Evolutionary conservation across 768 basidiomycete species (phyloP), one percentile per base, ranked within the genome.

Genomic region (Mycena chlorophos): DNA sequence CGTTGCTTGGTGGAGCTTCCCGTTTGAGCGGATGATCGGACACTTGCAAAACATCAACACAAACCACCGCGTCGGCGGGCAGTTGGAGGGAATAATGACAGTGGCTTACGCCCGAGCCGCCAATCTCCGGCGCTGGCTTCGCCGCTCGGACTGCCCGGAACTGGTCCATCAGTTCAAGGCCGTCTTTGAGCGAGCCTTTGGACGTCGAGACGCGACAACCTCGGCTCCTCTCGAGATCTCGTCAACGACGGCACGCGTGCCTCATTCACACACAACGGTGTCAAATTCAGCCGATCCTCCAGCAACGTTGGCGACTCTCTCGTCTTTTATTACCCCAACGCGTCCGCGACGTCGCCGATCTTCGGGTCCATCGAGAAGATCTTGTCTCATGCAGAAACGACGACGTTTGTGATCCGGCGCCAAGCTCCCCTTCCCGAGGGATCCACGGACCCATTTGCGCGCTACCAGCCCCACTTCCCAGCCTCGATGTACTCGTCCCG

Each of bases 1-100:
- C 0, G 61, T 55, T 2, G 66, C 65, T 1, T 77, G 74, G 77
- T 34, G 31, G 31, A 8, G 57, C 17, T 75, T 73, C 55, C 70
- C 70, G 0, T 74, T 73, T 52, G 71, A 77, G 53, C 52, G 60
- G 0, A 49, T 74, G 10, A 75, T 76, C 30, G 70, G 75, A 3
- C 56, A 52, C 8, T 49, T 76, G 0, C 71, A 77, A 47, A 53
- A 58, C 1, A 52, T 74, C 5, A 56, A 64, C 4, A 67, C 46
- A 3, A 77, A 75, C 55, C 52, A 68, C 37, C 59, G 67, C 22
- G 46, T 56, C 51, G 69, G 73, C 59, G 23, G 56, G 8, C 8
- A 34, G 31, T 17, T n/a, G n/a, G 49, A 51, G 22, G 25, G 13
- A 22, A 52, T 20, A 5, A 13, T 52, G 22, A n/a, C 26, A 16